Evolutionary conservation across 768 basidiomycete genomes (phyloP).

Genomic region (Rhizopogon roseolus): DNA sequence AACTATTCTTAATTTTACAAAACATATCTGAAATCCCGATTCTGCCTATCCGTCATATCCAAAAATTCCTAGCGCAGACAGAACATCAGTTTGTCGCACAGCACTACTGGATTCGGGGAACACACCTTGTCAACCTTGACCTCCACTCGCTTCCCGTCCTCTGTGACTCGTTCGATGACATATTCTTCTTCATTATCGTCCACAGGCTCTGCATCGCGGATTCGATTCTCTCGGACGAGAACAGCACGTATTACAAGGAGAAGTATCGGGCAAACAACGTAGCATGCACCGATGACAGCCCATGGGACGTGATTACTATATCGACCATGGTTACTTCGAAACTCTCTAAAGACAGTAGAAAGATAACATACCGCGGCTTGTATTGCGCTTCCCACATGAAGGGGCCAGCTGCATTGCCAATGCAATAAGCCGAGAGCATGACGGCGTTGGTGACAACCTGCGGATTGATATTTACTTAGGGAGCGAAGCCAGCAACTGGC

Average conservation of each 20-base stretch:
- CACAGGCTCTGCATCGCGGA: conserved; percentile 45
- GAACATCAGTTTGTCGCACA: not conserved
- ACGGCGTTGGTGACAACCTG: conserved; percentile 53
- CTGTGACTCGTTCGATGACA: conserved; percentile 42
- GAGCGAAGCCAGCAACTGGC: not conserved
- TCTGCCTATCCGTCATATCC: conserved; percentile 70
- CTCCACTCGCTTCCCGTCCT: conserved; percentile 46
- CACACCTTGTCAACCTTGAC: conserved; percentile 58
- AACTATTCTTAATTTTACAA: conserved; percentile 28
- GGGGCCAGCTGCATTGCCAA: conserved; percentile 58
- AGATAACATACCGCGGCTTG: conserved; percentile 42
- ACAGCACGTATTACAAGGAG: conserved; percentile 37
- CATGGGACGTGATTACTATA: conserved; percentile 62
- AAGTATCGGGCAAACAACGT: conserved; percentile 40
- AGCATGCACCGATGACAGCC: conserved; percentile 64
- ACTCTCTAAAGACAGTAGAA: not conserved
- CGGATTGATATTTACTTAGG: not conserved
- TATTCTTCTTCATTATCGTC: conserved; percentile 55
- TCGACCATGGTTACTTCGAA: not conserved
- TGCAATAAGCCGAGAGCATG: conserved; percentile 59
- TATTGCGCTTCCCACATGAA: conserved; percentile 70
- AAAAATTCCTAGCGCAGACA: conserved; percentile 48
- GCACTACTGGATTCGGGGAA: not conserved
- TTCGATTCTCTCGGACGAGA: conserved; percentile 28
- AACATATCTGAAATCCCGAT: conserved; percentile 70